These are phyloP conservation scores for Calonectria montana DNA, from an alignment of 2,329 filamentous ascomycete species.

Conservation along the genomic window DNA sequence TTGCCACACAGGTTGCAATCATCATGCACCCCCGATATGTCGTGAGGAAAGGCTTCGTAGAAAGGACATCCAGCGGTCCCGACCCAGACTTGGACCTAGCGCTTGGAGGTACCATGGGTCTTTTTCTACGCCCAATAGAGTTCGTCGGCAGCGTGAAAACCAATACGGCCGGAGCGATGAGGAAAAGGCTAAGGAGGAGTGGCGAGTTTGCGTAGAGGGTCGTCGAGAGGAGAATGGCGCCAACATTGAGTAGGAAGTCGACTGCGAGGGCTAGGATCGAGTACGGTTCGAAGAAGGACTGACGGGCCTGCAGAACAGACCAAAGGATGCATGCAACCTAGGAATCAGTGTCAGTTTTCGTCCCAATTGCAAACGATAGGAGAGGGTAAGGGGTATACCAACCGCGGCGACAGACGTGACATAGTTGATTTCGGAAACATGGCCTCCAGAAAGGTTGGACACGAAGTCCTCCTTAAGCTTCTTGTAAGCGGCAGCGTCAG, in stretches of 20 bases:
- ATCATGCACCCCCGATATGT: constrained; percentile 93
- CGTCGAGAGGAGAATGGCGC: constrained; percentile 82
- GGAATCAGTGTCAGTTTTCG: constrained; percentile 28
- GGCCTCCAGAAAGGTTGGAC: constrained; percentile 87
- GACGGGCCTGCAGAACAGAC: constrained; percentile 86
- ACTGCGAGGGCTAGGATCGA: constrained; percentile 73
- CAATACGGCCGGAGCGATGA: constrained; percentile 77
- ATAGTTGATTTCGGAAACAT: constrained; percentile 85
- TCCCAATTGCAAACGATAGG: neutral
- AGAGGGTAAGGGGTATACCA: constrained; percentile 39
- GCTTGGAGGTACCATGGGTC: constrained; percentile 58
- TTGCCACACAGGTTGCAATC: constrained; percentile 87
- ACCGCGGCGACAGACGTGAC: constrained; percentile 90
- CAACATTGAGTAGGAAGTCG: constrained; percentile 91
- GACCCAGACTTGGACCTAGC: constrained; percentile 50
- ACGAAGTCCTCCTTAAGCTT: constrained; percentile 95
- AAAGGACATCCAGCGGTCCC: constrained; percentile 61
- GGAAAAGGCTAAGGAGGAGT: constrained; percentile 77
- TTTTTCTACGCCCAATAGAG: constrained; percentile 53
- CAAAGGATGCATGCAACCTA: constrained; percentile 87
- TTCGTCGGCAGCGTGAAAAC: constrained; percentile 65
- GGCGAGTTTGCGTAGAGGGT: constrained; percentile 86
- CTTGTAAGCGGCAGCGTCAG: constrained; percentile 76
- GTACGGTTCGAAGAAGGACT: constrained; percentile 86
- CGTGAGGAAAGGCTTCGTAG: constrained; percentile 92